A percentile compares a stretch with the other conserved stretches of the same genome.
These are phyloP conservation scores for Pleurotus giganteus DNA, from an alignment of 768 basidiomycete species.

Conservation along the genomic window DNA sequence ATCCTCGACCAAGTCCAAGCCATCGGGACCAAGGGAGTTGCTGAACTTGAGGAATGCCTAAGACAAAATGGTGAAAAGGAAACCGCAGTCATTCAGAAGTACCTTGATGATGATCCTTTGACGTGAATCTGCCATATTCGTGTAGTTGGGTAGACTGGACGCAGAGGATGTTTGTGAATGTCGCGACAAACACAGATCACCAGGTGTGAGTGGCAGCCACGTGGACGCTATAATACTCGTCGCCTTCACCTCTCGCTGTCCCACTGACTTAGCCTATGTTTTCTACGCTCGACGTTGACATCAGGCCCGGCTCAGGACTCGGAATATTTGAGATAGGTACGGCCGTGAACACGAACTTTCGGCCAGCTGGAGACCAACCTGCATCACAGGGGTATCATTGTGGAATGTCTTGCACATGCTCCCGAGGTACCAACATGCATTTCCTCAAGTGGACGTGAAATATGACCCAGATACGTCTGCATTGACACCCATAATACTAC, in stretches of 20 bases:
- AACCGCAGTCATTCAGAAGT: neutral
- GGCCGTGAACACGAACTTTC: conserved; percentile 2
- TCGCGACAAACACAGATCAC: neutral
- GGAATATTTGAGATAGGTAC: conserved; percentile 78
- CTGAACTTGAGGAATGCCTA: conserved; percentile 88
- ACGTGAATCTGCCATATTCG: conserved; percentile 41
- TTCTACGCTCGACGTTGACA: conserved; percentile 69
- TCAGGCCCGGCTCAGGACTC: conserved; percentile 72
- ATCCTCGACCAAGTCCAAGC: conserved; percentile 66
- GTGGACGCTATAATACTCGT: conserved; percentile 6
- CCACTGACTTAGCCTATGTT: conserved; percentile 40
- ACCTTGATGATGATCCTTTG: conserved; percentile 52
- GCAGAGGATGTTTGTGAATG: neutral
- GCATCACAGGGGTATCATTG: conserved; percentile 60
- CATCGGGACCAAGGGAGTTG: conserved; percentile 81
- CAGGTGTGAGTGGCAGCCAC: neutral
- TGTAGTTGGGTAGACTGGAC: neutral
- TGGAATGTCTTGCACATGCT: conserved; percentile 76
- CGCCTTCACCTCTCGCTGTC: neutral
- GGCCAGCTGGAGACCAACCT: conserved; percentile 8
- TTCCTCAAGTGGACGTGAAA: conserved; percentile 82
- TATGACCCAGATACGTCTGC: conserved; percentile 72
- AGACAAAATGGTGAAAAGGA: neutral
- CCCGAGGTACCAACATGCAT: conserved; percentile 61
- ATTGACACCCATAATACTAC: conserved; percentile 72